A percentile compares a stretch with the other conserved stretches of the same genome.
Conservation (phyloP, 2,329 filamentous ascomycete species). For the Aspergillus sp. region DNA sequence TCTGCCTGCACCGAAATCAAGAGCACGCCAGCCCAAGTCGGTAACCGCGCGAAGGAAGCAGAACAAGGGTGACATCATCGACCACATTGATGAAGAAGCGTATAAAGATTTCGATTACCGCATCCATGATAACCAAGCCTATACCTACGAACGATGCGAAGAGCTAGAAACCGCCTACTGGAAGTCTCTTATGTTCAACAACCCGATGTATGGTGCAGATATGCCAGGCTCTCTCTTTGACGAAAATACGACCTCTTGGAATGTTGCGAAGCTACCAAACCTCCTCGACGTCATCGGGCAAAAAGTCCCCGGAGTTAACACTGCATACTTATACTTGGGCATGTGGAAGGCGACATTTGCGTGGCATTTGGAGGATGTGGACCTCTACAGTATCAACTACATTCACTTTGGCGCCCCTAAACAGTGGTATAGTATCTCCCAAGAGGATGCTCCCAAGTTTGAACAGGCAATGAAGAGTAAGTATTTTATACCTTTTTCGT, state of each 20-base stretch:
- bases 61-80: conserved; percentile 73
- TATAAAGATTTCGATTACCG: conserved; percentile 91
- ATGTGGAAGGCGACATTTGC: conserved; percentile 99
- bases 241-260: conserved; percentile 79
- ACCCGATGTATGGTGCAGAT: conserved; percentile 93
- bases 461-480: conserved; percentile 86
- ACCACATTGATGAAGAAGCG: conserved; percentile 81
- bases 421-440: conserved; percentile 99
- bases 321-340: conserved; percentile 92
- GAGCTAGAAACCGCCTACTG: conserved; percentile 94
- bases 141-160: conserved; percentile 85
- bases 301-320: conserved; percentile 96
- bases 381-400: conserved; percentile 99
- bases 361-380: conserved; percentile 98
- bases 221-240: conserved; percentile 94
- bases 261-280: conserved; percentile 91
- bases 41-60: conserved; percentile 85
- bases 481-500: conserved; percentile 11
- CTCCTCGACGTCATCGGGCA: conserved; percentile 90
- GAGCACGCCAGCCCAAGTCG: conserved; percentile 64
- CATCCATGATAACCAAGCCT: conserved; percentile 80
- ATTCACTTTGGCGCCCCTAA: conserved; percentile 98
- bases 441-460: conserved; percentile 88
- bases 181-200: conserved; percentile 94
- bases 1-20: conserved; percentile 43